Percentiles rank a stretch among this genome's conserved stretches.
These are phyloP conservation scores for Alloteropsis angusta DNA, from an alignment of 202 grass and related monocot genomes.

Conservation along the genomic window DNA sequence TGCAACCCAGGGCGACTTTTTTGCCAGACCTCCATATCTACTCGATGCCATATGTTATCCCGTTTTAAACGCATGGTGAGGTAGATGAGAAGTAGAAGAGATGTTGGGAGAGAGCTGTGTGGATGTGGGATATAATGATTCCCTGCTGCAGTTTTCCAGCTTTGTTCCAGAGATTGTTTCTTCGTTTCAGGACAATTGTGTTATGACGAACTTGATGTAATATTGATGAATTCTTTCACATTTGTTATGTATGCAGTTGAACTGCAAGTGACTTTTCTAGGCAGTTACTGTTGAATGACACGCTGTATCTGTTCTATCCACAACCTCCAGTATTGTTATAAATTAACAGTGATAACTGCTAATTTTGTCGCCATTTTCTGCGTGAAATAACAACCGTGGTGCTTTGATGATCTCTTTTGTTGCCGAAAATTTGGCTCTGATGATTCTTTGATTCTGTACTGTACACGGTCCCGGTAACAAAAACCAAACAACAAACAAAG, in stretches of 20 bases:
- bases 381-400: not conserved
- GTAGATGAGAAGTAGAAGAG: constrained; percentile 22
- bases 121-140: constrained; percentile 9
- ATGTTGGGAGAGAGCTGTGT: constrained; percentile 35
- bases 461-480: constrained; percentile 22
- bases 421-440: constrained; percentile 15
- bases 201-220: not conserved
- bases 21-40: constrained; percentile 46
- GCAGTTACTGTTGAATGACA: not conserved
- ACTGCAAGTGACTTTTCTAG: not conserved
- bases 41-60: constrained; percentile 69
- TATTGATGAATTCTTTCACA: not conserved
- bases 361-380: not conserved
- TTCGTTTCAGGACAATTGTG: not conserved
- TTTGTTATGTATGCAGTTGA: not conserved
- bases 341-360: not conserved
- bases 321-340: too few species aligned
- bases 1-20: constrained; percentile 43
- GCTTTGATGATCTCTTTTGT: too few species aligned
- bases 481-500: not conserved
- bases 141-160: constrained; percentile 49
- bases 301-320: not conserved
- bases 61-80: constrained; percentile 39
- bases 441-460: constrained; percentile 27
- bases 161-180: constrained; percentile 17